These are phyloP conservation scores for Phytophthora foliorum DNA, from an alignment of 352 stramenopile genomes.

Conservation along the genomic window DNA sequence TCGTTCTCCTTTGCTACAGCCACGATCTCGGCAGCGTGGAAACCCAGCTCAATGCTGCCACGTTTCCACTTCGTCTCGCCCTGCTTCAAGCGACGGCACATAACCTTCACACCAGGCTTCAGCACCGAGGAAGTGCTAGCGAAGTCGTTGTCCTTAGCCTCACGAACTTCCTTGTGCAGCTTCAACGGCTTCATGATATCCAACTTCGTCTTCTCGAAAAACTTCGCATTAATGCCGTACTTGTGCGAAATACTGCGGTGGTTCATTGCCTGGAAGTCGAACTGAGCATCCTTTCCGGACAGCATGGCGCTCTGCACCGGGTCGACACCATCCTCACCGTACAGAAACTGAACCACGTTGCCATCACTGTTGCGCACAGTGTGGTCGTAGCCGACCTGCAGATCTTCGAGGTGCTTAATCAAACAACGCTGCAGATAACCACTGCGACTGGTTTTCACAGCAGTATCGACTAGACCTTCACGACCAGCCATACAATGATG, in stretches of 20 bases:
- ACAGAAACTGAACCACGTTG: slow-evolving; percentile 99
- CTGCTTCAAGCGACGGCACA: slow-evolving; percentile 77
- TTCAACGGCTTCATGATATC: slow-evolving; percentile 91
- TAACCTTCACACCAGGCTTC: slow-evolving; percentile 63
- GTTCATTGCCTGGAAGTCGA: slow-evolving; percentile 98
- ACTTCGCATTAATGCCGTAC: slow-evolving; percentile 91
- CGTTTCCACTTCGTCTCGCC: slow-evolving; percentile 91
- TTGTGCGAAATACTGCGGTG: slow-evolving; percentile 95
- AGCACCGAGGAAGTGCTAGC: slow-evolving; percentile 49
- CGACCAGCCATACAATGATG: slow-evolving; percentile 99
- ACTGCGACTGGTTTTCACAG: slow-evolving; percentile 99
- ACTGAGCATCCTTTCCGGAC: slow-evolving; percentile 92
- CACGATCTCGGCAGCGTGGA: slow-evolving; percentile 75
- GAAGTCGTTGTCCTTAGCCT: slow-evolving; percentile 62
- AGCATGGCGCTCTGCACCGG: slow-evolving; percentile 96
- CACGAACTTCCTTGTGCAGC: slow-evolving; percentile 75
- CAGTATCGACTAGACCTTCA: slow-evolving; percentile 98
- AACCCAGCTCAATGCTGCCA: slow-evolving; percentile 83
- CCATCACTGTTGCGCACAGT: slow-evolving; percentile 99
- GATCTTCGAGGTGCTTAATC: slow-evolving; percentile 98
- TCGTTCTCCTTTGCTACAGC: slow-evolving; percentile 69
- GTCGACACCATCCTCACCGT: slow-evolving; percentile 99
- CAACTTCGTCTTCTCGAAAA: slow-evolving; percentile 91
- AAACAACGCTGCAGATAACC: slow-evolving; percentile 99
- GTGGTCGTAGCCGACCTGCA: slow-evolving; percentile 98